Base-by-base conservation (phyloP, 345 rosid genomes). In the Microthlaspi erraticum region DNA sequence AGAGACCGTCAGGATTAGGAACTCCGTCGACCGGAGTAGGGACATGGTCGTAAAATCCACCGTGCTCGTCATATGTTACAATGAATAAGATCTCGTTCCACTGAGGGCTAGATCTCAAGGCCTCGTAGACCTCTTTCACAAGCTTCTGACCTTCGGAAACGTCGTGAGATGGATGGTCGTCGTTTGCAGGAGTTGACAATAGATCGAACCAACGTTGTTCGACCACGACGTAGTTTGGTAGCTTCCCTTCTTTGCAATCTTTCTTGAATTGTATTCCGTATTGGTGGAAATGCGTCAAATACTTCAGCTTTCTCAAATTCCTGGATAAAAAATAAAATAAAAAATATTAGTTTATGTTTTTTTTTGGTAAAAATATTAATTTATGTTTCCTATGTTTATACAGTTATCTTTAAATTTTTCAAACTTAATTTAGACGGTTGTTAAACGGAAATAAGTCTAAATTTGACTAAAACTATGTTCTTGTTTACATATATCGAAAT, bases 11-110 rank as follows among this genome's bases (percentile, higher is more conserved):
- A 0, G 88, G 86, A 53, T 82, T 79, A 5, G 88, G 88, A 60
- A 85, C 85, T 17, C 81, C 83, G 3, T 61, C 68, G 5, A 63
- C 57, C 0, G 86, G 88, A 9, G 88, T 77, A 2, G 85, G 83
- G 1, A 85, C 85, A 68, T 85, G 88, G 33, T 85, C 86, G 44
- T 85, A 85, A 62, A 82, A 85, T 0, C 88, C 88, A 13, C 88
- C 88, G 5, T 85, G 88, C 17, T 85, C 88, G 7, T 85, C 88
- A 8, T 85, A 85, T 11, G 80, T 79, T 26, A 85, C 18, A 1
- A 85, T 51, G 58, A 83, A 71, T 39, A 85, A 56, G 6, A 77
- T 83, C 74, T 85, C 82, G 8, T 79, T 81, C 89, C 89, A 85
- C 12, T 81, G 89, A 16, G 89, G 83, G 46, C 85, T 85, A 0